Conservation (phyloP, 352 stramenopile genomes). For the Globisporangium irregulare region DNA sequence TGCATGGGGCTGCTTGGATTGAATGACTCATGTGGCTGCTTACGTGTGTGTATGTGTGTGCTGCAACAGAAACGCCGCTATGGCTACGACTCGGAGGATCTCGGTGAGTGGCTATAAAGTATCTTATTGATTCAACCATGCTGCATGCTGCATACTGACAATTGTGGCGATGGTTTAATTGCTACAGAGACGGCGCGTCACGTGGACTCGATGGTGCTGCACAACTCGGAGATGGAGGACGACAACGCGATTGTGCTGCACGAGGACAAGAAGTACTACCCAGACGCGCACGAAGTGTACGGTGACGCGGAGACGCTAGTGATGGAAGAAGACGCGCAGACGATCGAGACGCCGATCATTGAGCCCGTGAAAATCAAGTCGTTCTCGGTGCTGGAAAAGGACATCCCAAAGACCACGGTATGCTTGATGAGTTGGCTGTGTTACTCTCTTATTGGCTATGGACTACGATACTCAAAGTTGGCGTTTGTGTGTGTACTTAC, state of each 20-base stretch:
- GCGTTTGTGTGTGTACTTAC: neutral
- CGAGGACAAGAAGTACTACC: slow-evolving; percentile 99
- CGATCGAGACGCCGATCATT: slow-evolving; percentile 98
- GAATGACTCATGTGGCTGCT: neutral
- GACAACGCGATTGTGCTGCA: slow-evolving; percentile 97
- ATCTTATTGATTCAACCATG: neutral
- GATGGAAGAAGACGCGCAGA: slow-evolving; percentile 99
- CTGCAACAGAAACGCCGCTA: slow-evolving; percentile 12
- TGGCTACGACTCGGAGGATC: slow-evolving; percentile 19
- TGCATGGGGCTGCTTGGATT: neutral
- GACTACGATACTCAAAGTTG: neutral
- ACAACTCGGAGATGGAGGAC: slow-evolving; percentile 53
- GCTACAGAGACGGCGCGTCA: slow-evolving; percentile 22
- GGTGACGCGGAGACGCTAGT: slow-evolving; percentile 96
- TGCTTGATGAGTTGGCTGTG: neutral
- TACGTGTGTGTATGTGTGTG: neutral
- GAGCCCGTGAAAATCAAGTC: slow-evolving; percentile 94
- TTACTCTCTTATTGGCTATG: neutral
- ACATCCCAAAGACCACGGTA: slow-evolving; percentile 67
- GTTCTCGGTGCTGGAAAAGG: slow-evolving; percentile 90
- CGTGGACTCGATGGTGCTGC: slow-evolving; percentile 51
- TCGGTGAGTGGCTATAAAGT: slow-evolving; percentile 11
- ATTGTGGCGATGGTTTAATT: neutral
- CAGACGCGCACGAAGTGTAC: slow-evolving; percentile 96
- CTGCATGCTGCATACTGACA: neutral